Conservation (phyloP, 495 filamentous ascomycete species). For the Cairneyella variabilis region DNA sequence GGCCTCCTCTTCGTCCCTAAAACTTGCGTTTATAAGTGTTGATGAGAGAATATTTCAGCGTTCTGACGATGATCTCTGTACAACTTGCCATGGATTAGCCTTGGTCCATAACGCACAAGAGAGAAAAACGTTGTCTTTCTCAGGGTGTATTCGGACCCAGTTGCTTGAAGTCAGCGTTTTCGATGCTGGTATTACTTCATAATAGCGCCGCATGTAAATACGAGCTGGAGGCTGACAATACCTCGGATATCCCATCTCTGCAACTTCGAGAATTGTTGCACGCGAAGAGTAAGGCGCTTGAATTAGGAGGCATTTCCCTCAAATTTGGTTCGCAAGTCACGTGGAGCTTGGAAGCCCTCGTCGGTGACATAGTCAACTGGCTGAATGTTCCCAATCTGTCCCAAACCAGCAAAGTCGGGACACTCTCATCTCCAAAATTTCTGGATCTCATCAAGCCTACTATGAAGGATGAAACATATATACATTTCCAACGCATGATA, state of each 20-base stretch:
- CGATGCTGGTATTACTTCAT: background rate
- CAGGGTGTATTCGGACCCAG: constrained; percentile 4
- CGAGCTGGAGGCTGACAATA: background rate
- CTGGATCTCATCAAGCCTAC: constrained; percentile 1
- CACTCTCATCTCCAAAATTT: constrained; percentile 8
- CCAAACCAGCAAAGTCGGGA: constrained; percentile 10
- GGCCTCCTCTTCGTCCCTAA: background rate
- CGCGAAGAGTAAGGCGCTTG: background rate
- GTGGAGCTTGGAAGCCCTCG: background rate
- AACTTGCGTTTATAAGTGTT: too few relatives aligned
- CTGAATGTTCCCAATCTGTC: background rate
- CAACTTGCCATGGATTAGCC: background rate
- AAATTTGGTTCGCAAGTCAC: background rate
- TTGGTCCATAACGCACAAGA: background rate
- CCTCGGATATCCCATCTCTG: too few relatives aligned
- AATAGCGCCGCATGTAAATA: background rate
- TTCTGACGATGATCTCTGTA: constrained; percentile 1
- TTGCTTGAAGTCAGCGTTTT: constrained; percentile 4
- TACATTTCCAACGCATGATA: constrained; percentile 10
- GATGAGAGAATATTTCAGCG: background rate
- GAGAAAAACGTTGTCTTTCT: constrained; percentile 7
- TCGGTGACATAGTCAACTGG: constrained; percentile 1
- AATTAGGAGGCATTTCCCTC: background rate
- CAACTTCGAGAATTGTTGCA: background rate
- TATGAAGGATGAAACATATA: background rate